Evolutionary conservation across 768 basidiomycete species (phyloP), one percentile per base, ranked within the genome.

Genomic region (Omphalotus guepiniiformis): DNA sequence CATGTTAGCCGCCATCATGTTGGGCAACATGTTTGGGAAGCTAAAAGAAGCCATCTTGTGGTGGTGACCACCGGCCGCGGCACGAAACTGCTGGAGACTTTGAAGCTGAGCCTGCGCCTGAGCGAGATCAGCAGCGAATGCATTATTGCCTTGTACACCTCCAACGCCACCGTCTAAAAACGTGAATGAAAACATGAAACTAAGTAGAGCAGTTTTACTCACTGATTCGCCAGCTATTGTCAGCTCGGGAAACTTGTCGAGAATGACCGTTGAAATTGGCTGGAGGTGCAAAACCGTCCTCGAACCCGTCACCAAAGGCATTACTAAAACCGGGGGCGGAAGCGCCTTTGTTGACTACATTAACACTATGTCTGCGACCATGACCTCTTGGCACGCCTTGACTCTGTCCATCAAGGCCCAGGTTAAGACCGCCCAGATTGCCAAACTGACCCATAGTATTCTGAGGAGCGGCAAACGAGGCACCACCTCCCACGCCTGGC

Each of bases 21-120:
- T 94, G 4, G 93, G 94, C 12, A 96, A 73, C 92, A 96, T 96
- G 63, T 96, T 96, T 4, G 94, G 94, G 73, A 97, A 93, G 62
- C 89, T 92, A 71, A 96, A 97, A 3, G 94, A 97, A 7, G 89
- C 80, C 91, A 96, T 93, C 74, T 95, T 95, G 63, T 91, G 85
- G 63, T 95, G 93, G 57, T 95, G 93, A 8, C 92, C 93, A 37
- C 90, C 91, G 16, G 90, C 85, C 4, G 93, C 93, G 25, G 93
- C 93, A 58, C 94, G 87, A 76, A 98, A 99, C 58, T 96, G 93
- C 59, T 95, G 93, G 45, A 99, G 73, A 56, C 94, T 95, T 60
- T 93, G 89, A 11, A 99, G 73, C 63, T 99, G 96, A 4, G 94
- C 93, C 63, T 97, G 94, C 6, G 96, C 96, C 61, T 95, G 91